A percentile compares a stretch with the other conserved stretches of the same genome.
Conservation (phyloP, 2,329 filamentous ascomycete species). For the Boeremia lycopersici region DNA sequence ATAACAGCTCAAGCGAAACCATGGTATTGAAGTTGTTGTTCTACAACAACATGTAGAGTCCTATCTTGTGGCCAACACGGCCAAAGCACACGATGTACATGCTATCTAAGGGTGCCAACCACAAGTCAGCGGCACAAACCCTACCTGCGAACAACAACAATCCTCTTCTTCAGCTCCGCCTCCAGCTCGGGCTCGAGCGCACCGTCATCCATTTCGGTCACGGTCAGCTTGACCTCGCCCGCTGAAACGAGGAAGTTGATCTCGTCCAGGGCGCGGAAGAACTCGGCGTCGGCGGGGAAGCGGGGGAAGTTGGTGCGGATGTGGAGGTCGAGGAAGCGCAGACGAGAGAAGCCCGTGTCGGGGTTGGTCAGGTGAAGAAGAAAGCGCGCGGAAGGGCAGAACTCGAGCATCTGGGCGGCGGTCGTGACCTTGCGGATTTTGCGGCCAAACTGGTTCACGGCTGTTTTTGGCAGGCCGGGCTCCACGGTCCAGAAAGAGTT, state of each 20-base stretch:
- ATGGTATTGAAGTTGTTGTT: constrained; percentile 4
- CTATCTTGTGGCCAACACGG: not conserved
- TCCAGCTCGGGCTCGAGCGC: not conserved
- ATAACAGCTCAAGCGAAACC: not conserved
- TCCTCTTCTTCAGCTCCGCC: not conserved
- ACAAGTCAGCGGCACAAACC: not conserved
- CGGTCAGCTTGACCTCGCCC: constrained; percentile 2
- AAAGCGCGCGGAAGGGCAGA: constrained; percentile 18
- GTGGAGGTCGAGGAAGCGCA: constrained; percentile 16
- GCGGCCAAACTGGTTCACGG: not conserved
- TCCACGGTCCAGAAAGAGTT: constrained; percentile 10
- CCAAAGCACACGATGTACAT: not conserved
- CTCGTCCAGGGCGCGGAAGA: constrained; percentile 5
- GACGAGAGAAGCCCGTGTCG: constrained; percentile 3
- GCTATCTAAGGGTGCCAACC: not conserved
- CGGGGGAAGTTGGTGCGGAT: constrained; percentile 9
- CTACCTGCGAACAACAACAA: not conserved
- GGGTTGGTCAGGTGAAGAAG: constrained; percentile 14
- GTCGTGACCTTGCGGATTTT: constrained; percentile 4
- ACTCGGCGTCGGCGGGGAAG: not conserved
- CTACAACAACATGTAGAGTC: constrained; percentile 1
- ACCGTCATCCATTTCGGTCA: not conserved
- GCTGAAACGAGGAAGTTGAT: constrained; percentile 16
- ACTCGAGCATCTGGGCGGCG: constrained; percentile 7
- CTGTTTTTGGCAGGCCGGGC: not conserved